Conservation (phyloP, 768 basidiomycete genomes). For the Melanogaster broomeanus region DNA sequence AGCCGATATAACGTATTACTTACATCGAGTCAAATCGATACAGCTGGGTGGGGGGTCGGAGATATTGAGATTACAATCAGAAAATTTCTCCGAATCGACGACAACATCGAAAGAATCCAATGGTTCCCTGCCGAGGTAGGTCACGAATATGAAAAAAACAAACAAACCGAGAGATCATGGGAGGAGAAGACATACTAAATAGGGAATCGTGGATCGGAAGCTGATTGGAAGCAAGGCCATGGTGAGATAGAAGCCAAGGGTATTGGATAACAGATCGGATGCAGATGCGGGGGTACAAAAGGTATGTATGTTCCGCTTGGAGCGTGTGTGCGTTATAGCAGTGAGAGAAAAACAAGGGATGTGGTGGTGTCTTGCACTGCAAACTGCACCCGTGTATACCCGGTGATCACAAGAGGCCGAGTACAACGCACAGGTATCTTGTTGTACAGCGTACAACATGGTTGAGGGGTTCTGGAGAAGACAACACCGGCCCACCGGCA, state of each 20-base stretch:
- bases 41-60: neutral
- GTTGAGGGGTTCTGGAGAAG: constrained; percentile 25
- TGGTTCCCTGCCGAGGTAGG: neutral
- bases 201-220: neutral
- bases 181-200: constrained; percentile 7
- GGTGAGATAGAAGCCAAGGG: constrained; percentile 11
- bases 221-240: constrained; percentile 10
- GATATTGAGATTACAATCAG: neutral
- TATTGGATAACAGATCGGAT: constrained; percentile 17
- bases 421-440: constrained; percentile 21
- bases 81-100: neutral
- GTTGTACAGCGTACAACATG: constrained; percentile 17
- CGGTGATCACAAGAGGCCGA: constrained; percentile 15
- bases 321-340: constrained; percentile 11
- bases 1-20: too few relatives aligned
- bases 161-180: constrained; percentile 5
- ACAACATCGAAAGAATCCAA: neutral
- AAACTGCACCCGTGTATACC: constrained; percentile 23
- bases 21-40: neutral
- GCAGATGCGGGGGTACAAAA: constrained; percentile 27
- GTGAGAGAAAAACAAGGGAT: constrained; percentile 19
- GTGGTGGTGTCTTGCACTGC: neutral
- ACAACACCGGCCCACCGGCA: neutral
- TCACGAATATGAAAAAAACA: neutral
- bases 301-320: constrained; percentile 17